These are phyloP conservation scores for Meyerozyma guilliermondii DNA, from an alignment of 1,139 yeast species.

Conservation along the genomic window DNA sequence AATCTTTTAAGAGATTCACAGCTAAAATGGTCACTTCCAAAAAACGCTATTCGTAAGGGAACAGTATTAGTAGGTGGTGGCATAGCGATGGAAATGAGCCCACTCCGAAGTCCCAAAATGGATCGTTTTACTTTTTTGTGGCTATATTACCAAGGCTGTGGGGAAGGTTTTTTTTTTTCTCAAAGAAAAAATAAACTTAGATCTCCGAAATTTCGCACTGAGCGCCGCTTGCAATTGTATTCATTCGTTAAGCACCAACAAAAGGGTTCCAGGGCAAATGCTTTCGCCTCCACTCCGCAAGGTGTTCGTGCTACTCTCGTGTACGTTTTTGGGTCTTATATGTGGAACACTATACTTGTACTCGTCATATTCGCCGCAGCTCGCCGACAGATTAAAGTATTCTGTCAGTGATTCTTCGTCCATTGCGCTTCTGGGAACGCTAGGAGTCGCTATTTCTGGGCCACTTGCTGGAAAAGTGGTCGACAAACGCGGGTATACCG, in stretches of 20 bases:
- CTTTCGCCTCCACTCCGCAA: slow-evolving; percentile 24
- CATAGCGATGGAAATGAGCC: not conserved
- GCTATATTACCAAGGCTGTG: not conserved
- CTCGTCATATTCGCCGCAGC: slow-evolving; percentile 61
- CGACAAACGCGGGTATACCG: slow-evolving; percentile 48
- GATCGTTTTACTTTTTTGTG: not conserved
- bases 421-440: slow-evolving; percentile 55
- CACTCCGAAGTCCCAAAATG: not conserved
- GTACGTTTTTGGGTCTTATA: slow-evolving; percentile 48
- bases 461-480: slow-evolving; percentile 56
- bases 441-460: slow-evolving; percentile 55
- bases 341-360: slow-evolving; percentile 60
- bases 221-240: not conserved
- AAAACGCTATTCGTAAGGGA: slow-evolving; percentile 47
- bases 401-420: slow-evolving; percentile 51
- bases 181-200: not conserved
- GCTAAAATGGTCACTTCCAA: slow-evolving; percentile 81
- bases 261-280: not conserved
- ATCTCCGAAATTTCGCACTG: no score
- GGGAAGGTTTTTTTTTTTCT: not conserved
- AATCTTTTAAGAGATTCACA: slow-evolving; percentile 50
- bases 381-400: slow-evolving; percentile 47
- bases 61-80: not conserved
- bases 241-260: not conserved
- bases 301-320: slow-evolving; percentile 35